phyloP scores from a whole-genome alignment of 2,329 filamentous ascomycete species.

The Truncatella angustata region DNA sequence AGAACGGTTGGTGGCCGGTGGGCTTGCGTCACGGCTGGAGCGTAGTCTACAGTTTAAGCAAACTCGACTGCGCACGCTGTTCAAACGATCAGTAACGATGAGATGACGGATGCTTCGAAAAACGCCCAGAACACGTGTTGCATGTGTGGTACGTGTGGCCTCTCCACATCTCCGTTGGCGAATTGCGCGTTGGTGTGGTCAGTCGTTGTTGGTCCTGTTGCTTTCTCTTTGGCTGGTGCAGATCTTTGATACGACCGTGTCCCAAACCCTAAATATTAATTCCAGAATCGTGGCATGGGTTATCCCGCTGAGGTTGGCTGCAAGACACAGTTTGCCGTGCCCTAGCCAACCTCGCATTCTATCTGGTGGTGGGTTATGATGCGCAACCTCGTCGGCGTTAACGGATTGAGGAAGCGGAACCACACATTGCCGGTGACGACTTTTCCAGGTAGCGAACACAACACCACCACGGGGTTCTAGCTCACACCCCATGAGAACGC shows the following conservation, averaged over 20 bases:
- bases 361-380: no score
- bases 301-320: not conserved
- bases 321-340: no score
- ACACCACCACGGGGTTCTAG: not conserved
- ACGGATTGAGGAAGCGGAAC: constrained; percentile 1
- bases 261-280: no score
- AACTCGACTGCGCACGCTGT: not conserved
- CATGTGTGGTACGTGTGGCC: no score
- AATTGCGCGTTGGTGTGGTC: not conserved
- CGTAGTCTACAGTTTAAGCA: no score
- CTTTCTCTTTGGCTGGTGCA: no score
- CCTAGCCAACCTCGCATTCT: no score
- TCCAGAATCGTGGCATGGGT: no score
- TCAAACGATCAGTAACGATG: not conserved
- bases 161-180: not conserved
- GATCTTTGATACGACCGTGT: no score
- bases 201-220: not conserved
- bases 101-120: not conserved
- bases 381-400: not conserved
- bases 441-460: not conserved
- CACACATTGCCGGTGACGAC: not conserved
- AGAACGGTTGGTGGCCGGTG: no score
- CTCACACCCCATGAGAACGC: not conserved
- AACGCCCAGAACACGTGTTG: no score
- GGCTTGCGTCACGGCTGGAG: no score